Evolutionary conservation across 2,329 filamentous ascomycete species (phyloP).

Genomic region (Fusarium musae): DNA sequence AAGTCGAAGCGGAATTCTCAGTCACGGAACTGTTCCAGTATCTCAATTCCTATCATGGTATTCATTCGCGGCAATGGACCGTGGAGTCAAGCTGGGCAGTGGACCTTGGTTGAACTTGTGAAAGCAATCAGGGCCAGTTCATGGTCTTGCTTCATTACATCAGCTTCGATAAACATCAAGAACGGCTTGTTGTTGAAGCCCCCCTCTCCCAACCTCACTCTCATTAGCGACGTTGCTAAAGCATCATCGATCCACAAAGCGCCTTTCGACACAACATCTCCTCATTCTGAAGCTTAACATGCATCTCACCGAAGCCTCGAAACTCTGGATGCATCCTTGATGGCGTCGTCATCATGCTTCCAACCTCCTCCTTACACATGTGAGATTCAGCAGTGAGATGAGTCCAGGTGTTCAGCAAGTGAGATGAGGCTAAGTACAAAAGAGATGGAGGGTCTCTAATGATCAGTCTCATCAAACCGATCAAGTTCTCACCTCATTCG

Average conservation of each 20-base stretch:
- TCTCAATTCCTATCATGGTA: background rate
- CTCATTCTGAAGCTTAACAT: conserved; percentile 8
- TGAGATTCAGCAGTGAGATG: background rate
- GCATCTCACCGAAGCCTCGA: conserved; percentile 1
- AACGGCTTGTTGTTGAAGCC: background rate
- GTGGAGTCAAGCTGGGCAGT: background rate
- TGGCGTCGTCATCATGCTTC: background rate
- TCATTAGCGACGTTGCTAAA: background rate
- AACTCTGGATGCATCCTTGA: conserved; percentile 7
- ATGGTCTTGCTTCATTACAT: background rate
- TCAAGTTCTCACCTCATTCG: conserved; percentile 34
- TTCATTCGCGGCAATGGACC: background rate
- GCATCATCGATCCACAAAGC: conserved; percentile 19
- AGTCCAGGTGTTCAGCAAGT: no score
- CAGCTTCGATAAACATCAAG: background rate
- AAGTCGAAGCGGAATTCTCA: no score
- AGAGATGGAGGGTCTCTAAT: conserved; percentile 18
- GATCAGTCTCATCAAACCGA: conserved; percentile 14
- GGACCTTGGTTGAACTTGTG: rapidly evolving
- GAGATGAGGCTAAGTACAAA: conserved; percentile 13
- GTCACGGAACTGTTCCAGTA: rapidly evolving
- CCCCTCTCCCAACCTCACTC: background rate
- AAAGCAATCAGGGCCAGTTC: background rate
- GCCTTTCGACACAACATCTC: background rate
- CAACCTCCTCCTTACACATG: conserved; percentile 1